Evolutionary conservation across 306 rosid species (phyloP), one percentile per base, ranked within the genome.

Genomic region (Cicer chorassanicum): DNA sequence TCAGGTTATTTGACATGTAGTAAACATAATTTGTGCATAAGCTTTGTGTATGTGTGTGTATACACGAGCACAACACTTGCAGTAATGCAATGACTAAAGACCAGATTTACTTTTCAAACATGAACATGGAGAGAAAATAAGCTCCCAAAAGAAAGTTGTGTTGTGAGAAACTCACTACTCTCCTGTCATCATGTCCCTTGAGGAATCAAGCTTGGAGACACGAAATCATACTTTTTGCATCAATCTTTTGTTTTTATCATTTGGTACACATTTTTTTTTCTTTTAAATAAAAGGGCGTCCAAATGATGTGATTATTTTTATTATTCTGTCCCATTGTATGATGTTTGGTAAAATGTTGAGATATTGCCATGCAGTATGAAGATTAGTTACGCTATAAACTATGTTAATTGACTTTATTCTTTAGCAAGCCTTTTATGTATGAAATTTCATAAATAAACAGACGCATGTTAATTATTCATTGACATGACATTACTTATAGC

Each of bases 1-100:
- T 66, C 49, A 41, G 65, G 81, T 74, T 62, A 65, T 34, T 42
- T 43, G 54, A 49, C 74, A 43, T 72, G 75, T 64, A n/a, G 13
- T 62, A 60, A 44, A 46, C 56, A 68, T 56, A 51, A 43, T 39
- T 56, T 56, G 7, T 69, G 63, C 48, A 68, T 53, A 76, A 67
- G 69, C 70, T 64, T 34, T 62, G 38, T 60, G 59, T 60, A 24
- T 24, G 4, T 24, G 21, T 11, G 24, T 63, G 48, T 8, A 39
- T 39, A 10, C 18, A n/a, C n/a, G 7, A 7, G 13, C 6, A 8
- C 18, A 1, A 10, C 12, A 9, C 21, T 5, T 70, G 62, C 13
- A 7, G 18, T 39, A 57, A 14, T 59, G 42, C 61, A 76, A 54
- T 56, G 56, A 21, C 53, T 57, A 57, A 66, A 66, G 21, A 21